Evolutionary conservation across 805 yeast species (phyloP).

Genomic region (Metschnikowia proteae): DNA sequence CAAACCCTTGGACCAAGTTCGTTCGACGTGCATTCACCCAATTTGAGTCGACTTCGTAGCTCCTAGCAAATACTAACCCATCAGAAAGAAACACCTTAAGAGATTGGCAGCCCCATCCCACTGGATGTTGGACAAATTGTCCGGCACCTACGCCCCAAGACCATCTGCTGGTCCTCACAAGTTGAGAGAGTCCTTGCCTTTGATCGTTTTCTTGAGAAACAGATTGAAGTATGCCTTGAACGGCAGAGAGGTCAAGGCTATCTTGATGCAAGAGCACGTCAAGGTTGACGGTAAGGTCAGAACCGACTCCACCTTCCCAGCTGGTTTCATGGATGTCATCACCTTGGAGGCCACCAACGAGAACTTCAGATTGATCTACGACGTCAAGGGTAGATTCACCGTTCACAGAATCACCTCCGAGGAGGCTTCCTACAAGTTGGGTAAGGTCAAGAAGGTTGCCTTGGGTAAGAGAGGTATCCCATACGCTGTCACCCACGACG

Average conservation of each 20-base stretch:
- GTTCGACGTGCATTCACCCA: background rate
- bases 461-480: constrained; percentile 98
- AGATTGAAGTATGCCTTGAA: constrained; percentile 97
- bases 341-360: constrained; percentile 97
- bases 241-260: constrained; percentile 98
- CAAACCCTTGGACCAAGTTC: background rate
- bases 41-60: constrained; percentile 5
- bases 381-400: constrained; percentile 98
- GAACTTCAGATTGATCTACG: constrained; percentile 98
- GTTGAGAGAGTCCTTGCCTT: constrained; percentile 96
- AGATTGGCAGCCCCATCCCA: constrained; percentile 99
- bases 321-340: constrained; percentile 99
- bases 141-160: constrained; percentile 99
- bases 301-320: constrained; percentile 98
- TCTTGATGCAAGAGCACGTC: constrained; percentile 96
- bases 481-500: constrained; percentile 98
- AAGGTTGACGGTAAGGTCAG: constrained; percentile 99
- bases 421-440: constrained; percentile 97
- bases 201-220: constrained; percentile 95
- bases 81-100: constrained; percentile 96
- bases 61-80: constrained; percentile 24
- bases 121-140: constrained; percentile 99
- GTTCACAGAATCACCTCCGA: constrained; percentile 99
- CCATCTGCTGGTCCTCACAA: constrained; percentile 99
- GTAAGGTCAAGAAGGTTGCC: constrained; percentile 96